A percentile compares a stretch with the other conserved stretches of the same genome.
Evolutionary conservation across 2,329 filamentous ascomycete genomes (phyloP).

Genomic region (Sporothrix curviconia): DNA sequence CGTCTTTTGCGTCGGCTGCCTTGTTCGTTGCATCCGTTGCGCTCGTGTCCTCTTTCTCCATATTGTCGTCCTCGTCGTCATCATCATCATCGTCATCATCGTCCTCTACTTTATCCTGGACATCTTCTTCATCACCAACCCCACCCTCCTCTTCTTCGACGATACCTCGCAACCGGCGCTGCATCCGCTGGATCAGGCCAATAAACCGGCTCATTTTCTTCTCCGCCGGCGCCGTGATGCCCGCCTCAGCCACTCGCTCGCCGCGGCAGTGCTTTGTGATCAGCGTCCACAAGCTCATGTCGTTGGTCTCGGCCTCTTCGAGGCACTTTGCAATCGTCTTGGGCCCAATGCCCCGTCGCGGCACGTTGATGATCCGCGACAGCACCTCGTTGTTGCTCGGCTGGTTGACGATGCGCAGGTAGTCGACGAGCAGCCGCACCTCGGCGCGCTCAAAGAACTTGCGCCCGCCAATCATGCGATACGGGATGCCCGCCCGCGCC

Average conservation of each 20-base stretch:
- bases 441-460: conserved; percentile 90
- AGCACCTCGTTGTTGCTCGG: conserved; percentile 84
- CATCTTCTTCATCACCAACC: too few relatives aligned
- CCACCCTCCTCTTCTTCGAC: background rate
- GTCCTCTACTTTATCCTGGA: too few relatives aligned
- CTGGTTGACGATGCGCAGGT: conserved; percentile 77
- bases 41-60: background rate
- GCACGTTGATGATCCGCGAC: conserved; percentile 76
- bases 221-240: conserved; percentile 31
- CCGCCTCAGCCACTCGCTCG: conserved; percentile 40
- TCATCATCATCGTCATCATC: background rate
- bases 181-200: conserved; percentile 3
- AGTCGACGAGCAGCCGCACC: conserved; percentile 81
- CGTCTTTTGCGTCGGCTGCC: background rate
- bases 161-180: background rate
- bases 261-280: conserved; percentile 51
- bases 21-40: background rate
- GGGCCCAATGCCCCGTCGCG: conserved; percentile 74
- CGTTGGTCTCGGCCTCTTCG: conserved; percentile 66
- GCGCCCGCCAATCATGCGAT: conserved; percentile 84
- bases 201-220: background rate
- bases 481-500: conserved; percentile 73
- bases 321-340: conserved; percentile 66
- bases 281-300: conserved; percentile 69
- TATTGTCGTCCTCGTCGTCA: conserved; percentile 22